Percentiles rank a stretch among this genome's conserved stretches.
phyloP scores from a whole-genome alignment of 257 asterid species.

The Cynanchum wilfordii region DNA sequence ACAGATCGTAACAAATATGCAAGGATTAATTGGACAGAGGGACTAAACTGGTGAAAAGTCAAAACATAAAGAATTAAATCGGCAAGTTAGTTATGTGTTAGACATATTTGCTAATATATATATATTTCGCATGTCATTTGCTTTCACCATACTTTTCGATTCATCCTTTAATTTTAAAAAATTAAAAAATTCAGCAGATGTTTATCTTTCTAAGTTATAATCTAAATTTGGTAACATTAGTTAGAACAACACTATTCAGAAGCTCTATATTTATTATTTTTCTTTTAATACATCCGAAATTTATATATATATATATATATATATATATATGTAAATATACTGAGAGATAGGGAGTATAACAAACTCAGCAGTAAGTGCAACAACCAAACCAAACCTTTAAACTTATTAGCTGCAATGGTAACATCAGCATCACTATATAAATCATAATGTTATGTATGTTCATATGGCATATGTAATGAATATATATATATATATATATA shows the following conservation, averaged over 20 bases:
- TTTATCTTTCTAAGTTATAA: too few relatives aligned
- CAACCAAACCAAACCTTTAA: constrained; percentile 11
- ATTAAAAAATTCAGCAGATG: too few relatives aligned
- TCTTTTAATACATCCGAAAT: neutral
- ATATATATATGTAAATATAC: neutral
- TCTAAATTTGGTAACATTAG: neutral
- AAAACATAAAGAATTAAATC: too few relatives aligned
- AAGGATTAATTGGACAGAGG: too few relatives aligned
- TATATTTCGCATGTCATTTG: neutral
- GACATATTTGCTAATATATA: too few relatives aligned
- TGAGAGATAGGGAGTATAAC: neutral
- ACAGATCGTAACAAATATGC: too few relatives aligned
- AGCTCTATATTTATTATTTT: neutral
- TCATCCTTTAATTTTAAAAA: too few relatives aligned
- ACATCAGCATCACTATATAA: neutral
- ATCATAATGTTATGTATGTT: neutral
- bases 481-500: too few relatives aligned
- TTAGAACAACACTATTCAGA: neutral
- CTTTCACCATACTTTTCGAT: neutral
- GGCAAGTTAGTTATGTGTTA: too few relatives aligned
- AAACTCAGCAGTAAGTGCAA: neutral
- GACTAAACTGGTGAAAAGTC: too few relatives aligned
- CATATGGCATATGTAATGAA: neutral
- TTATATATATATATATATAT: neutral
- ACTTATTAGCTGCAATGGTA: neutral